Base-by-base conservation (phyloP, 2,329 filamentous ascomycete genomes). In the Phaeosphaeriaceae sp. region DNA sequence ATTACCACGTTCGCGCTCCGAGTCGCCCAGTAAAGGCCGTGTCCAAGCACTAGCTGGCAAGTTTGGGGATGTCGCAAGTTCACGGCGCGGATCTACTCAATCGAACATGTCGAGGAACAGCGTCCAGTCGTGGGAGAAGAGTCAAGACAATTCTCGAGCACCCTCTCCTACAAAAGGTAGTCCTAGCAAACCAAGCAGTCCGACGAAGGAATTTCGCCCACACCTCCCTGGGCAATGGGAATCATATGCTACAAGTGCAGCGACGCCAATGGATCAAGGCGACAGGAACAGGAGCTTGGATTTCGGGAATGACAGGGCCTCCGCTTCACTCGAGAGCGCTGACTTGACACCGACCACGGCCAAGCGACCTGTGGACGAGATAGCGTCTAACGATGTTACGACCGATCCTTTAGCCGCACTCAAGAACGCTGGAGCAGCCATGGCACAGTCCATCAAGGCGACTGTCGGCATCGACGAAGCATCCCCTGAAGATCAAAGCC, bases 191-290 rank as follows among this genome's bases (percentile, higher is more conserved):
- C 78, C 78, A 17, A 83, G 81, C 59, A 71, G 64, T 50, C 66
- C 69, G 6, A 64, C 63, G 24, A 71, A 70, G 48, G 69, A 71
- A n/a, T 86, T 85, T 64, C 77, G 81, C 54, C 84, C 84, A 15
- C 77, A 82, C 54, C 69, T 86, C 30, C 84, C 84, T 42, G 84
- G 84, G 22, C 82, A 81, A 53, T 86, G 84, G 84, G 79, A 84
- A 53, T 86, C 84, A 30, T 83, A 78, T 59, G 77, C 78, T 2
- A 79, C 80, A 7, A 80, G 77, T 10, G 70, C 60, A 28, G 72
- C 76, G 32, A 77, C 74, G 7, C 71, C 73, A n/a, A 66, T 63
- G 7, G 74, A 77, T 10, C 62, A 66, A 15, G 65, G 59, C 17
- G 70, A 74, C 21, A 56, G 61, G 35, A 75, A 79, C n/a, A 69